These are phyloP conservation scores for Neurospora sp. DNA, from an alignment of 495 filamentous ascomycete species.

Conservation along the genomic window DNA sequence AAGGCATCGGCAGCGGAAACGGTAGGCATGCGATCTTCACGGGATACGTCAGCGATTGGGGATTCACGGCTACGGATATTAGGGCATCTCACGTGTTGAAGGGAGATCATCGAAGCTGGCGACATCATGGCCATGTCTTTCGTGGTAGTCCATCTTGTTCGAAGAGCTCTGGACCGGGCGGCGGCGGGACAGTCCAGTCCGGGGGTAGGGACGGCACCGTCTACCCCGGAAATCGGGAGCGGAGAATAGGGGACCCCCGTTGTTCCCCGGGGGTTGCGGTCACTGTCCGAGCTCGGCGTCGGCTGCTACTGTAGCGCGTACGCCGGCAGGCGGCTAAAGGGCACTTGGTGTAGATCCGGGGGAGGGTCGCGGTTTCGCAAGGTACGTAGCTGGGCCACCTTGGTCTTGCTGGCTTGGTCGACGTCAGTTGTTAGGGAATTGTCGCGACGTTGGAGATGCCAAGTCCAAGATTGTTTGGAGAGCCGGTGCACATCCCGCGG, in stretches of 20 bases:
- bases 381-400: background rate
- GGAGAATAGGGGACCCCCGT: background rate
- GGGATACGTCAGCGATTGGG: constrained; percentile 7
- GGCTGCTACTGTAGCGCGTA: background rate
- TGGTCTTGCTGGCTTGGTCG: background rate
- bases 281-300: background rate
- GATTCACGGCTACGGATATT: background rate
- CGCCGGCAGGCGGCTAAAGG: background rate
- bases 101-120: constrained; percentile 35
- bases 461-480: background rate
- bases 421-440: background rate
- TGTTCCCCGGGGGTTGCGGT: background rate
- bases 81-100: constrained; percentile 22
- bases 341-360: background rate
- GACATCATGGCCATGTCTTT: constrained; percentile 35
- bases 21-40: constrained; percentile 69
- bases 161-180: background rate
- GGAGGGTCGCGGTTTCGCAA: background rate
- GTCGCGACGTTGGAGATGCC: background rate
- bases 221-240: background rate
- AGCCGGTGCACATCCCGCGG: background rate
- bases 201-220: background rate
- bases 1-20: constrained; percentile 81
- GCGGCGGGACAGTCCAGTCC: background rate
- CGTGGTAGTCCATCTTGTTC: constrained; percentile 30